Conservation (phyloP, 768 basidiomycete genomes). For the Panus rudis region DNA sequence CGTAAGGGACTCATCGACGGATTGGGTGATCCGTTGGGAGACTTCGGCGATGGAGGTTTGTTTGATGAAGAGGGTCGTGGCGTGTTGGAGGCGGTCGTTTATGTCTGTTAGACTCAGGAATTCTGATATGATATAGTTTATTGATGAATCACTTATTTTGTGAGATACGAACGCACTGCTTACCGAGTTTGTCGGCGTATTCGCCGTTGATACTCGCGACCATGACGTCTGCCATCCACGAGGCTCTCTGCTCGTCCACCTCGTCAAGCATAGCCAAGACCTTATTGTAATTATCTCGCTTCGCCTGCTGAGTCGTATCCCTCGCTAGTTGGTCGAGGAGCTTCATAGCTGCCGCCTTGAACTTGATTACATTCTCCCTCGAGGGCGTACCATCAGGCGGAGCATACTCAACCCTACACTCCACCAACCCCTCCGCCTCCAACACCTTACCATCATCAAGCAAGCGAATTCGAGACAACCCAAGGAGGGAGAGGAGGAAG, state of each 20-base stretch:
- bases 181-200: constrained; percentile 67
- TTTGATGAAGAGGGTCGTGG: constrained; percentile 67
- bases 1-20: constrained; percentile 78
- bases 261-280: constrained; percentile 71
- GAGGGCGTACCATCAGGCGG: constrained; percentile 38
- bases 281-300: constrained; percentile 63
- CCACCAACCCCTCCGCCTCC: constrained; percentile 10
- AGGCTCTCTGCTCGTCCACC: constrained; percentile 50
- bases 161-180: constrained; percentile 15
- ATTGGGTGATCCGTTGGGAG: constrained; percentile 70
- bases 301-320: constrained; percentile 35
- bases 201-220: constrained; percentile 57
- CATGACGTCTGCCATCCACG: constrained; percentile 76
- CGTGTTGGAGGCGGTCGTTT: constrained; percentile 56
- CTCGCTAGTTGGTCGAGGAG: constrained; percentile 58
- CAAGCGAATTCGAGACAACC: constrained; percentile 59
- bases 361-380: constrained; percentile 51
- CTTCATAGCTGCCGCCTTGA: constrained; percentile 60
- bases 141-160: neutral
- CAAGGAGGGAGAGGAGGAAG: constrained; percentile 67
- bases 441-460: constrained; percentile 26
- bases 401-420: constrained; percentile 23
- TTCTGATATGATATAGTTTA: constrained; percentile 31
- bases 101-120: constrained; percentile 55
- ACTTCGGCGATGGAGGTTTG: constrained; percentile 76